These are phyloP conservation scores for Claviceps cyperi DNA, from an alignment of 2,329 filamentous ascomycete species.

Conservation along the genomic window DNA sequence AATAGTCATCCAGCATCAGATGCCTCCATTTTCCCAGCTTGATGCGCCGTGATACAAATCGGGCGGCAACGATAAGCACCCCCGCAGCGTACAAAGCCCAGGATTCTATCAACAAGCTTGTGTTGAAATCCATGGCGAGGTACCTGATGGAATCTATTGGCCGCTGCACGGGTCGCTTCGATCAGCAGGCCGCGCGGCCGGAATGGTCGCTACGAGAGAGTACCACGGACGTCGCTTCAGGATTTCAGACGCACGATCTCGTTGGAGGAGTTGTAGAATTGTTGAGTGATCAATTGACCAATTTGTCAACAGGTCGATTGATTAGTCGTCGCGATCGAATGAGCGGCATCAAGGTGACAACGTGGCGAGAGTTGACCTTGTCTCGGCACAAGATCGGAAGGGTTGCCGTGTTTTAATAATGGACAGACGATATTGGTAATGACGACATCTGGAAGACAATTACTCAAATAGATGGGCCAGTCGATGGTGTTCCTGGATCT, in stretches of 20 bases:
- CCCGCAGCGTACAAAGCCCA: conserved; percentile 17
- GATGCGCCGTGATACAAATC: conserved; percentile 18
- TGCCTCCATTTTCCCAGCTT: conserved; percentile 28
- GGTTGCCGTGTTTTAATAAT: background rate
- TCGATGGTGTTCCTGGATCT: background rate
- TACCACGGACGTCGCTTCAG: background rate
- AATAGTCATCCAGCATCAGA: conserved; percentile 41
- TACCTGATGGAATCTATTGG: background rate
- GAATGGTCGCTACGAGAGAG: background rate
- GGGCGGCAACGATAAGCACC: conserved; percentile 12
- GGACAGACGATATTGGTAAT: background rate
- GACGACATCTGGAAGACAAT: background rate
- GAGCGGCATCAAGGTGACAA: background rate
- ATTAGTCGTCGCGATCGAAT: background rate
- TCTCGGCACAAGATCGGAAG: background rate
- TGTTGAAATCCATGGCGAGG: conserved; percentile 13
- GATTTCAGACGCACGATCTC: too few relatives aligned
- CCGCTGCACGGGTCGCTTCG: background rate
- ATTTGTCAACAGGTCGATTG: too few relatives aligned
- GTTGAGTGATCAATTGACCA: too few relatives aligned
- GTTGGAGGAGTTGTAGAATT: too few relatives aligned
- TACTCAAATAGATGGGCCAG: background rate
- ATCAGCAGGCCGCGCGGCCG: background rate
- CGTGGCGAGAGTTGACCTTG: background rate
- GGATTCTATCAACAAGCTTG: conserved; percentile 15